Base-by-base conservation (phyloP, 1,284 basidiomycete species). In the Marasmius tenuissimus region DNA sequence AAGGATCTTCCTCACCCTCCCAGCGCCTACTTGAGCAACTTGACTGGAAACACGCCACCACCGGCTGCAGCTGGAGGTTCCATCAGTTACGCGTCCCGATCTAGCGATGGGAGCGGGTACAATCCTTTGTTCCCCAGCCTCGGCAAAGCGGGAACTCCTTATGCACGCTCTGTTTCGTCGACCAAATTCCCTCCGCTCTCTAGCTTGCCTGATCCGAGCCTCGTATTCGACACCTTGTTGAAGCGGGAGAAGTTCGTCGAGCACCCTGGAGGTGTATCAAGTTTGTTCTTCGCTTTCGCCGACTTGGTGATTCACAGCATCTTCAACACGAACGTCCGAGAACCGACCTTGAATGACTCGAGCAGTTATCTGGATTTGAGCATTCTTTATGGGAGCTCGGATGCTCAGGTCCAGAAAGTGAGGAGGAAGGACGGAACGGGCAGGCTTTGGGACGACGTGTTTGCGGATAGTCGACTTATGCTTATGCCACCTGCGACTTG, bases 281-380 rank as follows among this genome's bases (percentile, higher is more conserved):
- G 81, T 54, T 74, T 92, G 34, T 89, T 91, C 73, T 94, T 94
- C 67, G 86, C 89, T 0, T 91, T 92, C 67, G 92, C 92, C 8
- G 83, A 91, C 67, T 75, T 93, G 60, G 79, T 94, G 64, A 92
- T 90, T 66, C 92, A 94, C 72, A 81, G 76, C 63, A 79, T 90
- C 65, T 93, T 93, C 77, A 78, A 87, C 64, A 92, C 91, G 3
- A 79, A 84, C 65, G 76, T 70, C 50, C 60, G 45, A 1, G 79
- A 89, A 69, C 78, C 76, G 73, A 81, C 76, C 0, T 83, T 86
- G 68, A 94, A 94, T 70, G 74, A 85, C 59, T 77, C 86, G 1
- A 88, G 86, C 66, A 89, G 87, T 64, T 94, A 94, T 71, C 80
- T 95, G 34, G 92, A 94, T 68, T 73, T 94, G 35, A 87, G 86